Evolutionary conservation across 2,329 filamentous ascomycete species (phyloP), one percentile per base, ranked within the genome.

Genomic region (Ambrosiella cleistominuta): DNA sequence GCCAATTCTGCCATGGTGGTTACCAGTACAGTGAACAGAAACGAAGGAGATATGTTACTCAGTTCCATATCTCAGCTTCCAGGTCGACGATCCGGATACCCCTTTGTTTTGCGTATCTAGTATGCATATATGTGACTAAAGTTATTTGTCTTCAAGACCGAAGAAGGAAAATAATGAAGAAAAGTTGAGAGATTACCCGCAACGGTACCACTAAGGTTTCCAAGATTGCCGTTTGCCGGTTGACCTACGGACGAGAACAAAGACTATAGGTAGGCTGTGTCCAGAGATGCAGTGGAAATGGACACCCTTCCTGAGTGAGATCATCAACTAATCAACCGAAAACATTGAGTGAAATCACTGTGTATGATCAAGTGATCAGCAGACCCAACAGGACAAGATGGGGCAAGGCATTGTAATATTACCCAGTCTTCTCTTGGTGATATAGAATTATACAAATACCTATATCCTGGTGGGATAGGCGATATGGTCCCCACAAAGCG

Each of bases 91-190:
- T 2, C 8, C n/a, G 15, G 15, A 27, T 51, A 11, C 47, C 19
- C 47, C 47, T 51, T 19, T 51, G 47, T 51, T 51, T 36, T 51
- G 47, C 47, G 47, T 51, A 51, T 36, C 19, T 15, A 51, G 47
- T 27, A 51, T 51, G 47, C 15, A 51, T 27, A 15, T 27, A 15
- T 51, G 47, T 51, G 47, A 51, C 47, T 13, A 19, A 19, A 35
- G 13, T 27, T 51, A 47, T 35, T 11, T 9, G 13, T 27, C 17
- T 27, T 51, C 11, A 27, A 11, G 47, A 2, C 47, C 17, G 47
- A 51, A 17, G 19, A 19, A 19, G 19, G 19, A 19, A 19, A 19
- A 51, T 51, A 51, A 15, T 13, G 35, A 15, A 13, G 17, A 51
- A 51, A 51, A 7, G 19, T 27, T 36, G 47, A 51, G 19, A 51